Evolutionary conservation across 257 asterid species (phyloP).

Genomic region (Rubia yunnanensis): DNA sequence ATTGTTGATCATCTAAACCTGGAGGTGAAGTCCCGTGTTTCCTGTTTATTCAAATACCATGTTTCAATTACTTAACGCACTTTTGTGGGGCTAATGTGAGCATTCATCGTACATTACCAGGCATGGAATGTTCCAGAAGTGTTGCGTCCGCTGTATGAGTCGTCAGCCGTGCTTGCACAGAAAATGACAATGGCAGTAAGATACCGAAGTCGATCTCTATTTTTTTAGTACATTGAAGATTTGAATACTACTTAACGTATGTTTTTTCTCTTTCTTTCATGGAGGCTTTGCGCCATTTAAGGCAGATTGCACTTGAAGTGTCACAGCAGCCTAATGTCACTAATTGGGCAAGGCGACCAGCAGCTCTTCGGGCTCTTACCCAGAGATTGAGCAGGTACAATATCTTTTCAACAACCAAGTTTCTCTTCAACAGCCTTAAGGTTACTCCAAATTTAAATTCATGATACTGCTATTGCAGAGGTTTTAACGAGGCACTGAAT

Average conservation of each 20-base stretch:
- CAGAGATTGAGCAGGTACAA: constrained; percentile 72
- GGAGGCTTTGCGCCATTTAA: constrained; percentile 84
- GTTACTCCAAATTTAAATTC: neutral
- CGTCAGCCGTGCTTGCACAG: constrained; percentile 73
- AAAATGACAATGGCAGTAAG: constrained; percentile 75
- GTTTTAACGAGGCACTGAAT: constrained; percentile 81
- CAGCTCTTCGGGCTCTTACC: constrained; percentile 76
- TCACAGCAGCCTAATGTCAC: constrained; percentile 59
- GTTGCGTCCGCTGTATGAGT: constrained; percentile 78
- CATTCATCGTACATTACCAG: constrained; percentile 17
- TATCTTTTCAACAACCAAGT: neutral
- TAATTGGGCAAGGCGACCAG: constrained; percentile 88
- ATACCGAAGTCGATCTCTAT: neutral
- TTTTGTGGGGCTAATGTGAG: neutral
- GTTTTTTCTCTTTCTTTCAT: constrained; percentile 1
- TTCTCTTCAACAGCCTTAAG: neutral
- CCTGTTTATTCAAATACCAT: neutral
- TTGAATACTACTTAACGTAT: neutral
- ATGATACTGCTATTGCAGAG: constrained; percentile 30
- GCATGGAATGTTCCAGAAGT: constrained; percentile 90
- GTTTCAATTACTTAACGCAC: neutral
- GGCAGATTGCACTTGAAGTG: constrained; percentile 76
- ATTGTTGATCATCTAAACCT: constrained; percentile 81
- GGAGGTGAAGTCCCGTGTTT: constrained; percentile 40
- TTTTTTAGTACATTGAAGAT: neutral